Evolutionary conservation across 2,329 filamentous ascomycete species (phyloP).

Genomic region (Stagonosporopsis tanaceti): DNA sequence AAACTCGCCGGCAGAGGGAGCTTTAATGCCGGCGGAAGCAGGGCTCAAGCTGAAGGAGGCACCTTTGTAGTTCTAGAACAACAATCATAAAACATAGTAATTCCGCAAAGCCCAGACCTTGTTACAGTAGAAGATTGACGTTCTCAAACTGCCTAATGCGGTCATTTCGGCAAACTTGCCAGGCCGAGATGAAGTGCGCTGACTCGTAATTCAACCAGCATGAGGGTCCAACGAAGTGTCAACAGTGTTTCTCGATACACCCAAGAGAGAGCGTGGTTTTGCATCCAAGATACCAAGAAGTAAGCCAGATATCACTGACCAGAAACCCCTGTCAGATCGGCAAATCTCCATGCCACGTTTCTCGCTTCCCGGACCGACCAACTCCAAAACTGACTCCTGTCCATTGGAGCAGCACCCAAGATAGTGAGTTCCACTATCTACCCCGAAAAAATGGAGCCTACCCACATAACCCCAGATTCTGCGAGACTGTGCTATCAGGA

Average conservation of each 20-base stretch:
- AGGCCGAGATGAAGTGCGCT: neutral
- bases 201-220: too few relatives aligned
- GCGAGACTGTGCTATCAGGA: constrained; percentile 21
- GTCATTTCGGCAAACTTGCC: constrained; percentile 5
- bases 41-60: constrained; percentile 60
- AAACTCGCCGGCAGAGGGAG: constrained; percentile 64
- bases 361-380: constrained; percentile 7
- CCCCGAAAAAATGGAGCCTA: constrained; percentile 36
- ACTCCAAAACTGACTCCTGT: constrained; percentile 14
- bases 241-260: neutral
- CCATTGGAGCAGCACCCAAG: constrained; percentile 18
- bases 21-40: constrained; percentile 65
- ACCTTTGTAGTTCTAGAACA: constrained; percentile 1
- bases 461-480: constrained; percentile 37
- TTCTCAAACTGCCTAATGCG: neutral
- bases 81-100: neutral
- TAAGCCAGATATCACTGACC: neutral
- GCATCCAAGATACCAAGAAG: neutral
- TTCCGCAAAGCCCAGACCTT: constrained; percentile 1
- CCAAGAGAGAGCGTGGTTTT: neutral
- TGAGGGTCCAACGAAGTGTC: neutral
- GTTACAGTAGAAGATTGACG: neutral
- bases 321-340: constrained; percentile 7
- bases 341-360: constrained; percentile 7
- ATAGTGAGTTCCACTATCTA: constrained; percentile 16